phyloP scores from a whole-genome alignment of 2,329 filamentous ascomycete species.

The Stenocarpella maydis region DNA sequence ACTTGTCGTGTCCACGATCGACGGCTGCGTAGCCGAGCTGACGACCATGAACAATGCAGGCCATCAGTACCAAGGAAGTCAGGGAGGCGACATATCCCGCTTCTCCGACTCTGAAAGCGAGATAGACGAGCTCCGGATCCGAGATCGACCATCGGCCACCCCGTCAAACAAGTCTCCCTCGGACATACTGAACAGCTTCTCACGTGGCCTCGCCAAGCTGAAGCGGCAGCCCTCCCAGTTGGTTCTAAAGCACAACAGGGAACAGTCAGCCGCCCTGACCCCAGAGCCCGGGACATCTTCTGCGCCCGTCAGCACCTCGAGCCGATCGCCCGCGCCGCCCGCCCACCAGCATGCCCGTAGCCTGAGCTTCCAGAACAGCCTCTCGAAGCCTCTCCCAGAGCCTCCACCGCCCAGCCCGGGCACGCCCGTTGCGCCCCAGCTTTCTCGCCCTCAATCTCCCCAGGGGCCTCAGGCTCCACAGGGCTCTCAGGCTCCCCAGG shows the following conservation, averaged over 20 bases:
- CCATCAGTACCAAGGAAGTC: slow-evolving; percentile 39
- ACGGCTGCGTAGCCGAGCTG: slow-evolving; percentile 42
- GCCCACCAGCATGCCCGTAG: slow-evolving; percentile 59
- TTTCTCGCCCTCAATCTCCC: slow-evolving; percentile 36
- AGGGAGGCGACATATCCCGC: slow-evolving; percentile 46
- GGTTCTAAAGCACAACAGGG: slow-evolving; percentile 44
- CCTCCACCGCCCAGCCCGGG: slow-evolving; percentile 52
- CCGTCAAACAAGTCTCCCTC: slow-evolving; percentile 51
- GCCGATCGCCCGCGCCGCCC: slow-evolving; percentile 36
- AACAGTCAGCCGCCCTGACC: slow-evolving; percentile 40
- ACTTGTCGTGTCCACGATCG: slow-evolving; percentile 16
- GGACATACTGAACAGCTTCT: slow-evolving; percentile 60
- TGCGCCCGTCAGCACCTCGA: slow-evolving; percentile 38
- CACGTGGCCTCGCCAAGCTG: slow-evolving; percentile 56
- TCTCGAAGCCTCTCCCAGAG: slow-evolving; percentile 65
- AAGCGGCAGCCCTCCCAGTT: slow-evolving; percentile 55
- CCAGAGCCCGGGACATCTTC: slow-evolving; percentile 42
- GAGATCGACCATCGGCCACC: slow-evolving; percentile 46
- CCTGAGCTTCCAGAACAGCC: slow-evolving; percentile 63
- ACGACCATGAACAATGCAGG: slow-evolving; percentile 46
- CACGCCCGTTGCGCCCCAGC: slow-evolving; percentile 43
- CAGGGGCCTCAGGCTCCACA: not conserved
- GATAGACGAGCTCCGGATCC: slow-evolving; percentile 33
- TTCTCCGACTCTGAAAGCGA: slow-evolving; percentile 57
- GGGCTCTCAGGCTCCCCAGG: slow-evolving; percentile 1